These are phyloP conservation scores for Aspergillus intermedius DNA, from an alignment of 2,329 filamentous ascomycete genomes.

Conservation along the genomic window DNA sequence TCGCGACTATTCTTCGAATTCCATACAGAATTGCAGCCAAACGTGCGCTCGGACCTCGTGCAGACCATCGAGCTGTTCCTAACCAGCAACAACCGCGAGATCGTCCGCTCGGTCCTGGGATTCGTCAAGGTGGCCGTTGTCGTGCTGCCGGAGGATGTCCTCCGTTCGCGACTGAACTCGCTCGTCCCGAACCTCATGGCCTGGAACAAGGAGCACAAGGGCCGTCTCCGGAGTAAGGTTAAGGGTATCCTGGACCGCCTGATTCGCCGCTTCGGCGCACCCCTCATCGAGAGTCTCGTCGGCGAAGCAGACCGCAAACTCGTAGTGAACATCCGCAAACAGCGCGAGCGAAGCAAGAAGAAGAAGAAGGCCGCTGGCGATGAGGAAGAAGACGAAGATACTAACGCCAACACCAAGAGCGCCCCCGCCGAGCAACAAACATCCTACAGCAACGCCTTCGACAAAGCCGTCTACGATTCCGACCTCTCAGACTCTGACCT, in stretches of 20 bases:
- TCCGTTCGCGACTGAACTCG: slow-evolving; percentile 67
- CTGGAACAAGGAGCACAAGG: slow-evolving; percentile 98
- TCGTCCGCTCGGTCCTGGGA: slow-evolving; percentile 86
- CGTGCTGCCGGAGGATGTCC: slow-evolving; percentile 69
- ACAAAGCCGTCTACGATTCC: slow-evolving; percentile 89
- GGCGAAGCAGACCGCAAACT: slow-evolving; percentile 85
- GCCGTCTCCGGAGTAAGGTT: slow-evolving; percentile 92
- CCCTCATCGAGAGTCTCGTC: slow-evolving; percentile 69
- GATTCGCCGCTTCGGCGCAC: slow-evolving; percentile 82
- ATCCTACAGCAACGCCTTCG: slow-evolving; percentile 81
- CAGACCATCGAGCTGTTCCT: slow-evolving; percentile 95
- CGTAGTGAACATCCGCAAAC: slow-evolving; percentile 90
- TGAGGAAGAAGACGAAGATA: slow-evolving; percentile 51
- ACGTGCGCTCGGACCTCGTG: slow-evolving; percentile 74
- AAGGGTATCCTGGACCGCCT: slow-evolving; percentile 96
- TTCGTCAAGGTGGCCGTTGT: slow-evolving; percentile 97
- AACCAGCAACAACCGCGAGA: slow-evolving; percentile 92
- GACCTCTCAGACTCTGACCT: slow-evolving; percentile 43
- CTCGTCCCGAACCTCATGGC: slow-evolving; percentile 86
- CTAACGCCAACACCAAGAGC: slow-evolving; percentile 1
- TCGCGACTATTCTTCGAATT: slow-evolving; percentile 93
- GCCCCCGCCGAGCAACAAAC: slow-evolving; percentile 7
- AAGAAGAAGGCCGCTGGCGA: slow-evolving; percentile 66
- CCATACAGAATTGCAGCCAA: slow-evolving; percentile 59
- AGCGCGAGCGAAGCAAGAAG: slow-evolving; percentile 81